Evolutionary conservation across 306 rosid genomes (phyloP), one percentile per base, ranked within the genome.

Genomic region (Sphenostylis stenocarpa): DNA sequence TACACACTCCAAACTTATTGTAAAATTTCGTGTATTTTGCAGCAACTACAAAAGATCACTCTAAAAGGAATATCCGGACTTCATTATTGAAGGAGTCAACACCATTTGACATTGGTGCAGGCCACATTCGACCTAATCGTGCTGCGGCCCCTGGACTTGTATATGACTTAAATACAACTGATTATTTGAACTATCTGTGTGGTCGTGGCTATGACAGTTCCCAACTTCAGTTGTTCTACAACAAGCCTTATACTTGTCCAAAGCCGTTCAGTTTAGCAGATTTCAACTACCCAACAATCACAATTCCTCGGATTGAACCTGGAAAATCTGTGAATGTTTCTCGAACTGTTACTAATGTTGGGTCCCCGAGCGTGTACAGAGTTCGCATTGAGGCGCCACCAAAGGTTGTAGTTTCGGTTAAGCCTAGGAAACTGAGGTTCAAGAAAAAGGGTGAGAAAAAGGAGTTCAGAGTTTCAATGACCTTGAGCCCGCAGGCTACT

Each of bases 261-360:
- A 55, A 47, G 24, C 74, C 80, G 0, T 86, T 64, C 80, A 87
- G 29, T 11, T 28, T 85, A 3, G 60, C 55, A 9, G 84, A 89
- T 79, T 74, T 91, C 56, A 91, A 91, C 52, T 89, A 91, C 84
- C 97, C 97, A 12, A 34, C 94, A n/a, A 86, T 91, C 72, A 41
- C 79, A 33, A 36, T 89, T 34, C 62, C 82, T 0, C 10, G 9
- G 52, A 52, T 77, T 5, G 20, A 26, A 1, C 1, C 2, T 15
- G 51, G 14, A 21, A 7, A 55, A 6, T 13, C 84, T 0, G 29
- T 72, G 7, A 83, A 70, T 5, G 60, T 86, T 70, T 75, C 85
- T 16, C 85, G 92, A 62, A 86, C 66, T 14, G 72, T 88, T 36
- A 89, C 85, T 15, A 91, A 89, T 31, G 97, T 89, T 10, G 92